These are phyloP conservation scores for Crithidia sp. DNA, from an alignment of 208 protist species.

Conservation along the genomic window DNA sequence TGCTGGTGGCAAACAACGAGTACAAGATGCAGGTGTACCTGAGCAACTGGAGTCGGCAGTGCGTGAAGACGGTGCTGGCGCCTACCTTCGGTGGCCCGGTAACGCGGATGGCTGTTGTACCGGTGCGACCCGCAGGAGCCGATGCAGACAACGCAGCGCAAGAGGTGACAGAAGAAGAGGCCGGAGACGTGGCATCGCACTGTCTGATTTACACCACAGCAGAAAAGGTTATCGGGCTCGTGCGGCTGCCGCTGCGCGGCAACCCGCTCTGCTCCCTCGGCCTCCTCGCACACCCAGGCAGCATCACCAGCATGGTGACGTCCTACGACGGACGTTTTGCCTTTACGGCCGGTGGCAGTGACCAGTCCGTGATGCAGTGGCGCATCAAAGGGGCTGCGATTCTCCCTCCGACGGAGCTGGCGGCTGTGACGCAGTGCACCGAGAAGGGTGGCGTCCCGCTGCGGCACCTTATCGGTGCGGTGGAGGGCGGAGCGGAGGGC, in stretches of 20 bases:
- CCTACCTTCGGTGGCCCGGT: conserved; percentile 94
- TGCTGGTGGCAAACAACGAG: conserved; percentile 89
- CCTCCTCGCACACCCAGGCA: conserved; percentile 93
- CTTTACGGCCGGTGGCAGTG: conserved; percentile 92
- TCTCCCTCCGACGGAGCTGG: conserved; percentile 27
- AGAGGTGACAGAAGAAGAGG: not conserved
- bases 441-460: conserved; percentile 66
- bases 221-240: conserved; percentile 93
- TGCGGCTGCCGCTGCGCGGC: conserved; percentile 92
- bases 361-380: conserved; percentile 93
- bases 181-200: conserved; percentile 18
- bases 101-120: conserved; percentile 60
- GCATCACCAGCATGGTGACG: conserved; percentile 70
- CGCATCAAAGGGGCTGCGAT: conserved; percentile 65
- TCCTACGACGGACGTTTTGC: conserved; percentile 87
- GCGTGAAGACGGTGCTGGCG: conserved; percentile 86
- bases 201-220: conserved; percentile 89
- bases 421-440: conserved; percentile 18
- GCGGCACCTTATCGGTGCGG: conserved; percentile 83
- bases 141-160: not conserved
- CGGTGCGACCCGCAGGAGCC: not conserved
- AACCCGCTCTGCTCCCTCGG: conserved; percentile 92
- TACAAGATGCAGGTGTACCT: conserved; percentile 90
- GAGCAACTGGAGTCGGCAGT: conserved; percentile 88
- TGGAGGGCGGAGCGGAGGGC: conserved; percentile 92